phyloP scores from a whole-genome alignment of 108 stramenopile genomes.

The Parietichytrium sp. region DNA sequence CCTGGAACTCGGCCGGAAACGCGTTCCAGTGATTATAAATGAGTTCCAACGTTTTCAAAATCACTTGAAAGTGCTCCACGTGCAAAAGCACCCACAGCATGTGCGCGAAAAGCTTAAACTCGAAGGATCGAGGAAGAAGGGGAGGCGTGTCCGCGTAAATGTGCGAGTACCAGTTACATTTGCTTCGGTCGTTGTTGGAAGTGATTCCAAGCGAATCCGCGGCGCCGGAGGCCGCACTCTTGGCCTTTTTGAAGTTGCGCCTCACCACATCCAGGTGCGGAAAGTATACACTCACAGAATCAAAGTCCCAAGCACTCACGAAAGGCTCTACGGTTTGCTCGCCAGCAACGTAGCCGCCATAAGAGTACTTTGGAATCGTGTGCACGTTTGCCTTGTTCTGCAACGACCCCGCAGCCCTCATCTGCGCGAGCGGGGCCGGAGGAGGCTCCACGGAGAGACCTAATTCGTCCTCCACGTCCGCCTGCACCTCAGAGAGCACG shows the following conservation, averaged over 20 bases:
- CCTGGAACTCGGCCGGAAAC: not conserved
- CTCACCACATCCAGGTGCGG: conserved; percentile 32
- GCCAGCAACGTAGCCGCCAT: not conserved
- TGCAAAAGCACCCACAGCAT: conserved; percentile 40
- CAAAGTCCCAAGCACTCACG: conserved; percentile 15
- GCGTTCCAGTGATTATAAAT: conserved; percentile 14
- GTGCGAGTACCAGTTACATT: conserved; percentile 34
- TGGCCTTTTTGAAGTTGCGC: conserved; percentile 15
- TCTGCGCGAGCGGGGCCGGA: not conserved
- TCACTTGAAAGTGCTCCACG: not conserved
- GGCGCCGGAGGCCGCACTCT: too few species aligned
- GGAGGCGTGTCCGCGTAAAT: conserved; percentile 30
- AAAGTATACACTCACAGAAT: conserved; percentile 18
- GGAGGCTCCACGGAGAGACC: conserved; percentile 24
- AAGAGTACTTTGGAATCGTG: not conserved
- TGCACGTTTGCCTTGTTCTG: not conserved
- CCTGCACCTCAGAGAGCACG: not conserved
- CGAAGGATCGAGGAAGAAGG: not conserved
- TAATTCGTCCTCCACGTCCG: too few species aligned
- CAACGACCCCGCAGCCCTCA: not conserved
- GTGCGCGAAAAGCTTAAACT: conserved; percentile 25
- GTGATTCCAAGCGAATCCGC: not conserved
- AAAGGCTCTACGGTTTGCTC: not conserved
- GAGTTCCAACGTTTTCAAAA: conserved; percentile 22
- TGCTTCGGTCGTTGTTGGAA: not conserved